Percentiles rank a stretch among this genome's conserved stretches.
Evolutionary conservation across 768 basidiomycete genomes (phyloP).

Genomic region (Gautieria morchelliformis): DNA sequence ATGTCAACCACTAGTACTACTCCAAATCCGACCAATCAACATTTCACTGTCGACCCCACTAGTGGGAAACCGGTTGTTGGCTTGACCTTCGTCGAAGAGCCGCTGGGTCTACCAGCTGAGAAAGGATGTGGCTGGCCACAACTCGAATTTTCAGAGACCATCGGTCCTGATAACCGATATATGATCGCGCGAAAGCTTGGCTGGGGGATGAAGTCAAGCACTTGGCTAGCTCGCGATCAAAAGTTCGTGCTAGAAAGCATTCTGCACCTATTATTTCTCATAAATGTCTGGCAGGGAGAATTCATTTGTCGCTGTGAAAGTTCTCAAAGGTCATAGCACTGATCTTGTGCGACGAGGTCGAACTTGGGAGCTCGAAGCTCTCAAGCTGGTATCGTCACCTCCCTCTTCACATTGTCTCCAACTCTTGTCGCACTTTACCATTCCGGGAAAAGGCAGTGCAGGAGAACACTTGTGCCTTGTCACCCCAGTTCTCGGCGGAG

Average conservation of each 20-base stretch:
- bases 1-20: too few relatives aligned
- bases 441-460: not conserved
- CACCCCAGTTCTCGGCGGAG: conserved; percentile 7
- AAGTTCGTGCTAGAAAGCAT: too few relatives aligned
- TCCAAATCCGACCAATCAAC: too few relatives aligned
- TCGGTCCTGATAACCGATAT: conserved; percentile 6
- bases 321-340: conserved; percentile 5
- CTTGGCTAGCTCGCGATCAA: conserved; percentile 10
- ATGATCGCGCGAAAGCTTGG: conserved; percentile 11
- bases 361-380: not conserved
- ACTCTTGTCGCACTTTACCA: too few relatives aligned
- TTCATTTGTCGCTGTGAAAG: conserved; percentile 10
- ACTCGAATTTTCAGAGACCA: not conserved
- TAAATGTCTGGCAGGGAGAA: conserved; percentile 5
- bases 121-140: too few relatives aligned
- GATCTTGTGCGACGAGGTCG: not conserved
- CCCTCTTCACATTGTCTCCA: too few relatives aligned
- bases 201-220: conserved; percentile 12
- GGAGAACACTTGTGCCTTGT: conserved; percentile 8
- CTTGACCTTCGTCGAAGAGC: too few relatives aligned
- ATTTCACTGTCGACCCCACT: too few relatives aligned
- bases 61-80: too few relatives aligned
- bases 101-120: too few relatives aligned
- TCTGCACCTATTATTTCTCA: too few relatives aligned
- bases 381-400: too few relatives aligned